Base-by-base conservation (phyloP, 2,329 filamentous ascomycete genomes). In the Fusarium chuoi region DNA sequence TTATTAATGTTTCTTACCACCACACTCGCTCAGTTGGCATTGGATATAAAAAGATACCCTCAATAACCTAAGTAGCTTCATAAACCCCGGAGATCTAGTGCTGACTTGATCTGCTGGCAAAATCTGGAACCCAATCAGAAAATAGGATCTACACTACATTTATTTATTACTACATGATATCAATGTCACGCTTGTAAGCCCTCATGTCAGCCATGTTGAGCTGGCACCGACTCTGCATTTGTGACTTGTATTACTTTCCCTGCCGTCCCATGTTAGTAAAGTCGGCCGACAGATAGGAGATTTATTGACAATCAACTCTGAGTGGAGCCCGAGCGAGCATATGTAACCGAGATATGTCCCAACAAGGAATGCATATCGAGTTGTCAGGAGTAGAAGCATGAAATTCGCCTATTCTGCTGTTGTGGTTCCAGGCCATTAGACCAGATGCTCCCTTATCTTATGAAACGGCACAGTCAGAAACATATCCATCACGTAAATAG, bases 51-150 rank as follows among this genome's bases (percentile, higher is more conserved):
- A 26, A 51, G 22, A 62, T 49, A 15, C 39, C 24, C 45, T 52
- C 35, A 28, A 48, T 22, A 45, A 22, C 62, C 45, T 26, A 33
- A 33, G 33, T 33, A 20, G 48, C 48, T 22, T 49, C 33, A 39
- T 58, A 30, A 38, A n/a, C 44, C 55, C 26, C 30, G 15, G 42
- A 28, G 24, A 62, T 38, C 49, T 68, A 68, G 65, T 30, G 65
- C 55, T 68, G 63, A 55, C 48, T 62, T 36, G 54, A 67, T 36
- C 51, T 49, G 7, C 26, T 41, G 38, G 48, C 22, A 26, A n/a
- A 54, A 28, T 28, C 30, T 22, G 45, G 38, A 62, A 36, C n/a
- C 65, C 26, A 49, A 44, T 30, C 30, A 33, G 41, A 30, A 5
- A 39, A 52, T 26, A 36, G 35, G 12, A 62, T 46, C 46, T 28